Evolutionary conservation across 768 basidiomycete species (phyloP), one percentile per base, ranked within the genome.

Genomic region (Leccinum boreale): DNA sequence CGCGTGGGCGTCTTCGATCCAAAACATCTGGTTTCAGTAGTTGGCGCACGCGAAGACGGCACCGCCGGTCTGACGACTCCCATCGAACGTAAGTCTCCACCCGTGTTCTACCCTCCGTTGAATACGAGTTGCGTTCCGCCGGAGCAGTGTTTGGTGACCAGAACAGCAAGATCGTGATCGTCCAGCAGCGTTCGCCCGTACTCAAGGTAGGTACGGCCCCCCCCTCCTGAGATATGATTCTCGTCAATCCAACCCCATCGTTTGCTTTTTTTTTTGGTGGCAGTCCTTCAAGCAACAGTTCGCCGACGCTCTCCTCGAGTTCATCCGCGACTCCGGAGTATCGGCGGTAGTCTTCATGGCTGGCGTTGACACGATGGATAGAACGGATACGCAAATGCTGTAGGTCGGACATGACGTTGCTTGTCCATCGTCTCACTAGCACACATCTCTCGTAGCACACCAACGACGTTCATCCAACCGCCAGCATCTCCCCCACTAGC

Each of bases 171-270:
- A 57, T 92, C n/a, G 75, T 83, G 36, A 76, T 90, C 49, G 69
- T 93, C 17, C 92, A 92, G 65, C 91, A 93, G 64, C 75, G 90
- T 57, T 92, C 92, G 19, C 92, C 91, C 15, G 83, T 83, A 3
- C 71, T 93, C 56, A 90, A 90, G 77, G 92, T 89, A 59, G 36
- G 76, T 61, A 26, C 19, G 3, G 28, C 9, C 0, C 28, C 17
- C 55, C 1, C 14, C 3, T 5, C 33, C 5, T 10, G 29, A 17
- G 17, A 50, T 49, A 31, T 15, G 17, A 50, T 47, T 46, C 54
- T 52, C 53, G 11, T 29, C 33, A 23, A 24, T 42, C n/a, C 39
- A 19, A 2, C 4, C 9, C 5, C 39, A 19, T 42, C n/a, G 36
- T 31, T 31, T 31, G 24, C 24, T 17, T 8, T 1, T 8, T 8